A percentile compares a stretch with the other conserved stretches of the same genome.
These are phyloP conservation scores for Acanthamoeba lenticulata DNA, from an alignment of 208 protist genomes.

Conservation along the genomic window DNA sequence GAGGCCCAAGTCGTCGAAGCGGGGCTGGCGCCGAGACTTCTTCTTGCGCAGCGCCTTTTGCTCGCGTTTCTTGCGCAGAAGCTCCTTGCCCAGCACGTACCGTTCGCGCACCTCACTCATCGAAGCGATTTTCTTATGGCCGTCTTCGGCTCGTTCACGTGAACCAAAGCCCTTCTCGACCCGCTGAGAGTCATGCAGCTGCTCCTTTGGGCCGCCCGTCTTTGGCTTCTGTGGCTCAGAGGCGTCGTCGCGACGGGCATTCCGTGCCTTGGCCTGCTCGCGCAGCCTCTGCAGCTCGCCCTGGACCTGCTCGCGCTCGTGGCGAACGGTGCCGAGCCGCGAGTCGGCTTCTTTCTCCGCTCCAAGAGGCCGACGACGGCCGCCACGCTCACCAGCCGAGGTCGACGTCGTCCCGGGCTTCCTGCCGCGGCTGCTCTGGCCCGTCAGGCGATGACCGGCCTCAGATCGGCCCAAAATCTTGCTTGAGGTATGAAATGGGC, in stretches of 20 bases:
- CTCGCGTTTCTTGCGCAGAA: neutral
- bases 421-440: neutral
- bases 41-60: neutral
- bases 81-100: neutral
- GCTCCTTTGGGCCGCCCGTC: neutral
- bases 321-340: neutral
- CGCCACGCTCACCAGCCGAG: neutral
- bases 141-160: neutral
- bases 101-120: neutral
- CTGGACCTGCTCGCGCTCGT: neutral
- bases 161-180: neutral
- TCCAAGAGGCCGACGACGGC: neutral
- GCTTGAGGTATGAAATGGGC: neutral
- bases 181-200: neutral
- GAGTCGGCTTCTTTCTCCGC: neutral
- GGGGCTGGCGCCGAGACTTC: neutral
- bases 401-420: no score
- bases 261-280: neutral
- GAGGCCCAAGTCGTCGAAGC: neutral
- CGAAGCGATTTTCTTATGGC: neutral
- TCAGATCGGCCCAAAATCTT: neutral
- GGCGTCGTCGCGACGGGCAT: no score
- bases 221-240: neutral
- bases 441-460: neutral
- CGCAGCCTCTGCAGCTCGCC: neutral